These are phyloP conservation scores for Rhizoclosmatium sp. DNA, from an alignment of 192 early-diverging fungal species.

Conservation along the genomic window DNA sequence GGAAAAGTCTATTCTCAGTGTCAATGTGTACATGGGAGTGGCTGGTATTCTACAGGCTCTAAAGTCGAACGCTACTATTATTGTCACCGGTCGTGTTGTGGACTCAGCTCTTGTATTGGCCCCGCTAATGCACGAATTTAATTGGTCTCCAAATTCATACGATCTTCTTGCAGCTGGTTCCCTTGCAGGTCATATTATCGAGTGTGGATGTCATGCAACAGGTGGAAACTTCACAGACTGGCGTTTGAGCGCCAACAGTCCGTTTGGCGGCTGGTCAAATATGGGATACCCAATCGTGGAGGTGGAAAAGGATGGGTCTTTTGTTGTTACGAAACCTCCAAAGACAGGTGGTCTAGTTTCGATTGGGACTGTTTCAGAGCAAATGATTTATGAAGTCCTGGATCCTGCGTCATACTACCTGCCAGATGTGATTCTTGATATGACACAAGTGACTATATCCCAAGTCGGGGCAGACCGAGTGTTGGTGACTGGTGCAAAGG, in stretches of 20 bases:
- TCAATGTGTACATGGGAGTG: conserved; percentile 64
- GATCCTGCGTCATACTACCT: conserved; percentile 71
- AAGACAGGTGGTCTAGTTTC: conserved; percentile 70
- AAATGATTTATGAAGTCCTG: conserved; percentile 71
- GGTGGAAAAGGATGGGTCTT: conserved; percentile 59
- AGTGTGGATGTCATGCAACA: conserved; percentile 74
- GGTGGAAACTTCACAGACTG: conserved; percentile 78
- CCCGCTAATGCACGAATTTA: conserved; percentile 68
- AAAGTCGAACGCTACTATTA: conserved; percentile 64
- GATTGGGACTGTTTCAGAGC: conserved; percentile 65
- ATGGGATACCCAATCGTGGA: conserved; percentile 78
- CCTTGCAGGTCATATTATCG: conserved; percentile 72
- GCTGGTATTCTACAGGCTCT: conserved; percentile 63
- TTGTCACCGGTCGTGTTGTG: conserved; percentile 73
- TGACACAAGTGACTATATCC: conserved; percentile 61
- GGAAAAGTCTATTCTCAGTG: conserved; percentile 61
- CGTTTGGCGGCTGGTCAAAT: conserved; percentile 64
- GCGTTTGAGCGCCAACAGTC: conserved; percentile 59
- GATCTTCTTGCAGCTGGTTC: conserved; percentile 69
- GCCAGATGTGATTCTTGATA: conserved; percentile 71
- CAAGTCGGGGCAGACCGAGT: conserved; percentile 66
- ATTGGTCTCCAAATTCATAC: conserved; percentile 57
- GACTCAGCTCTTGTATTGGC: conserved; percentile 72
- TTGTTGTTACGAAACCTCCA: conserved; percentile 67
- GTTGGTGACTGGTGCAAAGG: conserved; percentile 65